Evolutionary conservation across 257 asterid genomes (phyloP).

Genomic region (Leonotis leonurus): DNA sequence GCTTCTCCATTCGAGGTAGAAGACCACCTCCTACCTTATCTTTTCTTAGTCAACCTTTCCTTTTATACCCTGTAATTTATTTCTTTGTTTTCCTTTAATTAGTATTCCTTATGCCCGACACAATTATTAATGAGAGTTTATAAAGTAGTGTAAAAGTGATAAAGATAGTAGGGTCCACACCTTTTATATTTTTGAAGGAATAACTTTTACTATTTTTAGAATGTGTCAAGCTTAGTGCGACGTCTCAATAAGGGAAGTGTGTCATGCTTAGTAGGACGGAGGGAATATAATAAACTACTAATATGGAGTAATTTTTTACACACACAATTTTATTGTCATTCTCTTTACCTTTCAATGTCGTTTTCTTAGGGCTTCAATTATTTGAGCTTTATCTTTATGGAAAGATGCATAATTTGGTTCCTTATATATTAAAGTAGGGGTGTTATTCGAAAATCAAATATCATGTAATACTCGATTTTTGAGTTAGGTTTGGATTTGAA

Average conservation of each 20-base stretch:
- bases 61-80: background rate
- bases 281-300: too few species aligned
- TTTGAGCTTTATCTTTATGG: slow-evolving; percentile 13
- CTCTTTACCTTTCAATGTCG: background rate
- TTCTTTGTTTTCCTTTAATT: background rate
- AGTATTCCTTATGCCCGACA: background rate
- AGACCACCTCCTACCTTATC: background rate
- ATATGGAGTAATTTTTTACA: background rate
- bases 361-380: slow-evolving; percentile 5
- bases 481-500: too few species aligned
- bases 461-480: too few species aligned
- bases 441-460: too few species aligned
- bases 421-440: background rate
- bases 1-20: slow-evolving; percentile 30
- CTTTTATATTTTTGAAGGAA: too few species aligned
- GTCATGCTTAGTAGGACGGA: too few species aligned
- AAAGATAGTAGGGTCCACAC: too few species aligned
- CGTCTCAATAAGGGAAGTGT: too few species aligned
- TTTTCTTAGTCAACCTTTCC: slow-evolving; percentile 30
- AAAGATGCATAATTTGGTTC: background rate
- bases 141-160: too few species aligned
- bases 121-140: too few species aligned
- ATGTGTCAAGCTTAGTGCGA: too few species aligned
- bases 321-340: background rate
- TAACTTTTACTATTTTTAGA: too few species aligned